Percentiles rank a stretch among this genome's conserved stretches.
Conservation (phyloP, 805 yeast genomes). For the Candida koratica region DNA sequence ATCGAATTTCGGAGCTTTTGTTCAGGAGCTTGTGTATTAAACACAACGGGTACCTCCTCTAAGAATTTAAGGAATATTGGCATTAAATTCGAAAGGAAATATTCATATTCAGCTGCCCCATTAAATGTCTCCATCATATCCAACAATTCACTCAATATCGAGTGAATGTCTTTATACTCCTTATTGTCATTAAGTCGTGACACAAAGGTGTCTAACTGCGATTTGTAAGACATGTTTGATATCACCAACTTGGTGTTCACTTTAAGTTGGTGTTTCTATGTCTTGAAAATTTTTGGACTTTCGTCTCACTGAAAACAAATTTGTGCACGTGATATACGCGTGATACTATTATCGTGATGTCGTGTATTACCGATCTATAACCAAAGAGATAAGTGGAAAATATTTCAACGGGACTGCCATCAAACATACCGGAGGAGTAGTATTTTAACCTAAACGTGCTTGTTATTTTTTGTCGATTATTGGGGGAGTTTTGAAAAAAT, state of each 20-base stretch:
- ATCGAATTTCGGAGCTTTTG: conserved; percentile 73
- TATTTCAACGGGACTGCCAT: too few relatives aligned
- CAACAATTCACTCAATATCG: conserved; percentile 74
- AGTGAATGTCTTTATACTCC: conserved; percentile 59
- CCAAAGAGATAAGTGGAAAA: too few relatives aligned
- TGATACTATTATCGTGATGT: too few relatives aligned
- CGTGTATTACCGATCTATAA: conserved; percentile 1
- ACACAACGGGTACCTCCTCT: conserved; percentile 68
- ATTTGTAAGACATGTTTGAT: conserved; percentile 40
- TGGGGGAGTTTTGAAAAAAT: too few relatives aligned
- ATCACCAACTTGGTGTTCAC: neutral
- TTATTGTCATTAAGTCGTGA: conserved; percentile 53
- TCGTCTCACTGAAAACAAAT: conserved; percentile 1
- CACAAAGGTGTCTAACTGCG: conserved; percentile 67
- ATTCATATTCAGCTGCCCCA: conserved; percentile 76
- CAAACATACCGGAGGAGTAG: too few relatives aligned
- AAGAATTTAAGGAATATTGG: conserved; percentile 67
- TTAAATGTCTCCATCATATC: conserved; percentile 84
- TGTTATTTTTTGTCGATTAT: too few relatives aligned
- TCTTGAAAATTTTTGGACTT: conserved; percentile 10
- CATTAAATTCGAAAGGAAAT: conserved; percentile 62
- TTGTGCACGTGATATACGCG: conserved; percentile 26
- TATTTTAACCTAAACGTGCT: too few relatives aligned
- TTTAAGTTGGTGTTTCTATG: neutral
- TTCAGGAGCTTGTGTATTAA: conserved; percentile 61